A percentile compares a stretch with the other conserved stretches of the same genome.
Conservation (phyloP, 2,329 filamentous ascomycete genomes). For the Stachybotrys chartarum region DNA sequence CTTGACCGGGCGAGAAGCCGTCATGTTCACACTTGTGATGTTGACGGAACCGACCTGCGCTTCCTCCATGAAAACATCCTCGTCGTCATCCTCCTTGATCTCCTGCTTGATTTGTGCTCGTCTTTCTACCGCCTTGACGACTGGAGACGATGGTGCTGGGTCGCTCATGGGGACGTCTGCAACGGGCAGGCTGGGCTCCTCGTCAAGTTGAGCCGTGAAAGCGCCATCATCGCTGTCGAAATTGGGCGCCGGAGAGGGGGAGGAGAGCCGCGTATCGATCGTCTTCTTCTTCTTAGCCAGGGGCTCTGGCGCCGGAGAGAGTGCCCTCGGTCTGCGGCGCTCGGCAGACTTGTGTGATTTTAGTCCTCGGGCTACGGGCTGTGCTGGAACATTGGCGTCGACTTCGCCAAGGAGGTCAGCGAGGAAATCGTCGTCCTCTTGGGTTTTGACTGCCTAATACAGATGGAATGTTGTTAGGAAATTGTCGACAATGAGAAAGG, state of each 20-base stretch:
- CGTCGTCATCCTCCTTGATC: slow-evolving; percentile 60
- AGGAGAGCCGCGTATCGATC: slow-evolving; percentile 39
- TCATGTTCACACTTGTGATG: slow-evolving; percentile 72
- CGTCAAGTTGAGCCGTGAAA: slow-evolving; percentile 50
- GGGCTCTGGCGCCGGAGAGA: slow-evolving; percentile 64
- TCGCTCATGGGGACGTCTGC: slow-evolving; percentile 72
- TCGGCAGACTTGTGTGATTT: slow-evolving; percentile 65
- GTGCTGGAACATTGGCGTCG: slow-evolving; percentile 60
- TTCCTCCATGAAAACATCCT: slow-evolving; percentile 83
- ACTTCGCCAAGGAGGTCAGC: slow-evolving; percentile 79
- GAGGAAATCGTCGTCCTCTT: slow-evolving; percentile 86
- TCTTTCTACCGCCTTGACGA: slow-evolving; percentile 68
- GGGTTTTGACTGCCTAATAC: slow-evolving; percentile 62
- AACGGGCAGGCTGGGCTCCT: slow-evolving; percentile 40
- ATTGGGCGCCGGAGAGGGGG: slow-evolving; percentile 31
- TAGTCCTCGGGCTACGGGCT: slow-evolving; percentile 49
- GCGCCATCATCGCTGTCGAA: slow-evolving; percentile 52
- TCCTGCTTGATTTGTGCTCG: slow-evolving; percentile 50
- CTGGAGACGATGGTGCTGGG: slow-evolving; percentile 77
- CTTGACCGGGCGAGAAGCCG: slow-evolving; percentile 65
- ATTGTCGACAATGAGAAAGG: not conserved
- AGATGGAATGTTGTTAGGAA: not conserved
- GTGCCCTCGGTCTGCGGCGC: slow-evolving; percentile 68
- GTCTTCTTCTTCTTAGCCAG: slow-evolving; percentile 51
- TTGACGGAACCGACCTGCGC: slow-evolving; percentile 66